phyloP scores from a whole-genome alignment of 192 early-diverging fungal species.

The Phycomyces nitens region DNA sequence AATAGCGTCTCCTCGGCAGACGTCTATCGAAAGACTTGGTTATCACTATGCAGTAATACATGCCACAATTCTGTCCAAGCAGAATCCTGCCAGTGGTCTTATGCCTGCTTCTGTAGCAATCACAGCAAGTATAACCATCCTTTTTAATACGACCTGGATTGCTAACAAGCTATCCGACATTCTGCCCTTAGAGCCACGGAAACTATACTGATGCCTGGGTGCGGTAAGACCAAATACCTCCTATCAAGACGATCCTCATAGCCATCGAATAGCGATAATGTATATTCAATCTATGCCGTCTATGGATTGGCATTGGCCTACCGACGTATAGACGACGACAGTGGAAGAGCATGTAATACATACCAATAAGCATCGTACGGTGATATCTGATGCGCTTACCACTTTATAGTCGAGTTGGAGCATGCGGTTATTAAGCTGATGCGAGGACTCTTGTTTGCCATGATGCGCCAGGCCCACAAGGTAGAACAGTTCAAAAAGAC shows the following conservation, averaged over 20 bases:
- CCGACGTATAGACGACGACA: slow-evolving; percentile 76
- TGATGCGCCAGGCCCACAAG: slow-evolving; percentile 80
- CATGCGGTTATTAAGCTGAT: slow-evolving; percentile 82
- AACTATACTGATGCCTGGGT: slow-evolving; percentile 87
- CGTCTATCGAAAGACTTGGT: slow-evolving; percentile 51
- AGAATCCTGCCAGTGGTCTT: slow-evolving; percentile 76
- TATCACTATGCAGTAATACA: slow-evolving; percentile 70
- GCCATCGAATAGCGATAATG: slow-evolving; percentile 62
- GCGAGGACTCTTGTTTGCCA: slow-evolving; percentile 73
- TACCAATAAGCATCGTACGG: not conserved
- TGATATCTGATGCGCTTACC: not conserved
- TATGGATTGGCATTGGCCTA: slow-evolving; percentile 81
- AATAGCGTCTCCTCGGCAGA: slow-evolving; percentile 4
- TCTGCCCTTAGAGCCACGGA: slow-evolving; percentile 62
- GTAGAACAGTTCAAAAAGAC: slow-evolving; percentile 80
- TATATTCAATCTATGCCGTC: slow-evolving; percentile 80
- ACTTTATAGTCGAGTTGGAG: slow-evolving; percentile 67
- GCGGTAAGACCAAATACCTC: slow-evolving; percentile 42
- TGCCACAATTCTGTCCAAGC: slow-evolving; percentile 69
- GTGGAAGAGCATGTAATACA: slow-evolving; percentile 65
- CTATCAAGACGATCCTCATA: not conserved
- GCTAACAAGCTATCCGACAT: not conserved
- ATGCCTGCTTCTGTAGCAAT: slow-evolving; percentile 86
- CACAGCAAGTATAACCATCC: slow-evolving; percentile 52
- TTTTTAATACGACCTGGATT: too few relatives aligned